These are phyloP conservation scores for Boletus insuetus DNA, from an alignment of 768 basidiomycete species.

Conservation along the genomic window DNA sequence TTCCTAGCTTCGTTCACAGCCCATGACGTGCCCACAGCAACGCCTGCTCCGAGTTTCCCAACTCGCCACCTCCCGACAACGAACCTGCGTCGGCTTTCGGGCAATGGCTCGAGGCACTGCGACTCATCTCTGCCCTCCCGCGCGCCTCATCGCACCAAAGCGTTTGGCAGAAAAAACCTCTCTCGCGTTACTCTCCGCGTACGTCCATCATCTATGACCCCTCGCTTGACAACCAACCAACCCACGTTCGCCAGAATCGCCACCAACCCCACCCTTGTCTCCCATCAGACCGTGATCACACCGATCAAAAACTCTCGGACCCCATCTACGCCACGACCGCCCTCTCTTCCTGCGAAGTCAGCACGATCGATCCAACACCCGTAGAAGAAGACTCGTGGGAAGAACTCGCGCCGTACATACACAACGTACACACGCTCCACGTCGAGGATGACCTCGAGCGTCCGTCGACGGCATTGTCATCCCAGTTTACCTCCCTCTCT, in stretches of 20 bases:
- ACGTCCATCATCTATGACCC: conserved; percentile 2
- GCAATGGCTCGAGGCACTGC: conserved; percentile 32
- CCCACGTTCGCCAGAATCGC: no score
- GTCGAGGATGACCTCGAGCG: no score
- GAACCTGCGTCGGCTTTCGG: no score
- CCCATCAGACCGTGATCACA: conserved; percentile 21
- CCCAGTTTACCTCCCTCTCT: no score
- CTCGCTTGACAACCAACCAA: no score
- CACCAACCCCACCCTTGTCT: no score
- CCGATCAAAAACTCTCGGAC: conserved; percentile 27
- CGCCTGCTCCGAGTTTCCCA: no score
- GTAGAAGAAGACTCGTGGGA: conserved; percentile 17
- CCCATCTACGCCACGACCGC: conserved; percentile 23
- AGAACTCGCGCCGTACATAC: no score
- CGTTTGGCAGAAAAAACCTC: conserved; percentile 30
- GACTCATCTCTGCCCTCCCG: conserved; percentile 30
- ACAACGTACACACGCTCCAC: no score
- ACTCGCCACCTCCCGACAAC: conserved; percentile 28
- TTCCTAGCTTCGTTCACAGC: no score
- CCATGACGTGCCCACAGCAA: no score
- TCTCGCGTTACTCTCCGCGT: conserved; percentile 33
- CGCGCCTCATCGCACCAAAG: conserved; percentile 21
- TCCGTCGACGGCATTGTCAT: no score
- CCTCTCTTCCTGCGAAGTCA: conserved; percentile 30
- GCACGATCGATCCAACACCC: conserved; percentile 18